Base-by-base conservation (phyloP, 192 early-diverging fungal species). In the Backusella australiensis region DNA sequence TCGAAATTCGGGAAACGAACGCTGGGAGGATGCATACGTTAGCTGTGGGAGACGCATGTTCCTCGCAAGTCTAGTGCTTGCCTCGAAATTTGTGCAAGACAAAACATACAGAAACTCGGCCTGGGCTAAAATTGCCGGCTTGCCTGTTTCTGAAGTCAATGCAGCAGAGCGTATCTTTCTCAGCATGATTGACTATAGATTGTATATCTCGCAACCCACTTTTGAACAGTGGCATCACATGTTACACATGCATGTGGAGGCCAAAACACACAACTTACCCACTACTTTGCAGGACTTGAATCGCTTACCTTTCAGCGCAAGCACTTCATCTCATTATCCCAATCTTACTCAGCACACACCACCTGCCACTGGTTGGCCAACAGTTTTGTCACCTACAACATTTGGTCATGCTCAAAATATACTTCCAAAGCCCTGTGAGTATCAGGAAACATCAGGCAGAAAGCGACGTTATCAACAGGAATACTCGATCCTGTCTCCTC, bases 71-170 rank as follows among this genome's bases (percentile, higher is more conserved):
- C 80, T 98, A n/a, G 92, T 98, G 59, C 85, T 94, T 68, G 95
- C 97, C 5, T 96, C 94, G 75, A 98, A 98, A 77, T 96, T 92
- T 79, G 88, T 94, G 67, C 90, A 90, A 77, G 97, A 98, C 86
- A 90, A 90, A 71, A 92, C 90, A 41, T 98, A 96, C 77, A 88
- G 91, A n/a, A 97, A 95, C 87, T 87, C 86, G 72, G 93, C 94
- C 2, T 98, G 97, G 97, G 86, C 95, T 53, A 94, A 93, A 85
- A 95, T 97, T 38, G 96, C 95, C 29, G 91, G 92, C 67, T 87
- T 98, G n/a, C 84, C 90, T 19, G 86, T 92, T 66, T 65, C 81
- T n/a, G 95, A 98, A 84, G 92, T 98, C 67, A 93, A 93, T 86
- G 87, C 87, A 42, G 90, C 92, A 78, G 96, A 98, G 85, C 83